Conservation (phyloP, 2,329 filamentous ascomycete genomes). For the Aureobasidium sp. region DNA sequence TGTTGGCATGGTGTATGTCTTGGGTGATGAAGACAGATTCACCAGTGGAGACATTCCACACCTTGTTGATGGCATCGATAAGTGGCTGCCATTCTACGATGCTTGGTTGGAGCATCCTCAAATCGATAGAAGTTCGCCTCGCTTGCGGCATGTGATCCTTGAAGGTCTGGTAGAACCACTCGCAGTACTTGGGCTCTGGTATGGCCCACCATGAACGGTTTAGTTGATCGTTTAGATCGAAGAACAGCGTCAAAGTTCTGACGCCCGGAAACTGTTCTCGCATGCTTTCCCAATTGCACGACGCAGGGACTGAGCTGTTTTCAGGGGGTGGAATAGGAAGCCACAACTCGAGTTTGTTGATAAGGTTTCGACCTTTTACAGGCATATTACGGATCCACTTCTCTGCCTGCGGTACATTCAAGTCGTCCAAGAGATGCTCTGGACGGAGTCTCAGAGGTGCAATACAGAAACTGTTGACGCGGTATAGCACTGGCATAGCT, state of each 20-base stretch:
- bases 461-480: background rate
- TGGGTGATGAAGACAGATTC: background rate
- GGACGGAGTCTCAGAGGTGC: background rate
- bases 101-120: background rate
- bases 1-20: background rate
- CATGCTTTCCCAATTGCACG: background rate
- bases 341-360: background rate
- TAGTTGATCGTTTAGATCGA: background rate
- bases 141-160: background rate
- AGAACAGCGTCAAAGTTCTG: background rate
- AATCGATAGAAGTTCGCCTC: background rate
- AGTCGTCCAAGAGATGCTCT: background rate
- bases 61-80: background rate
- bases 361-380: background rate
- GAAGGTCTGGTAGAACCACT: background rate
- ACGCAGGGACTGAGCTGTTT: no score
- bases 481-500: conserved; percentile 1
- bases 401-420: background rate
- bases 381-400: background rate
- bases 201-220: background rate
- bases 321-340: background rate
- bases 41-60: background rate
- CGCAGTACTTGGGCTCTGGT: background rate
- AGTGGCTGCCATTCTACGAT: background rate
- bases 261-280: background rate